phyloP scores from a whole-genome alignment of 371 early-diverging fungal genomes.

The Rhizomucor miehei region DNA sequence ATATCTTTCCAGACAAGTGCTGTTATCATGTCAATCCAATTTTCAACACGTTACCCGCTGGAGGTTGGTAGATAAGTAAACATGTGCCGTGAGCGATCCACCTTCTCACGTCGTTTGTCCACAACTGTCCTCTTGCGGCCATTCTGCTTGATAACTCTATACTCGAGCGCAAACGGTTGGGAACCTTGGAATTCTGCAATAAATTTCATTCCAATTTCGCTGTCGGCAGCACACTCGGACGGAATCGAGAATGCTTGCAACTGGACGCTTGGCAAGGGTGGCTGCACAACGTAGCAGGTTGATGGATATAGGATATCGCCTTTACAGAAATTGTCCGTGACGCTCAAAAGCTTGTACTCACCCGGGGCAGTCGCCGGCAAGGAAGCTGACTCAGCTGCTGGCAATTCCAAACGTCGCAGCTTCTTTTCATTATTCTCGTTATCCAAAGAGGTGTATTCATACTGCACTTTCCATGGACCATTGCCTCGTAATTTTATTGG shows the following conservation, averaged over 20 bases:
- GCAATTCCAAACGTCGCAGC: neutral
- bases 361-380: slow-evolving; percentile 30
- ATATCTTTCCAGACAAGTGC: too few species aligned
- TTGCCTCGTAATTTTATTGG: slow-evolving; percentile 34
- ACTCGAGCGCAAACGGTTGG: slow-evolving; percentile 41
- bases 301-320: slow-evolving; percentile 43
- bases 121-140: slow-evolving; percentile 24
- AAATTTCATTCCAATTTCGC: slow-evolving; percentile 48
- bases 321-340: slow-evolving; percentile 34
- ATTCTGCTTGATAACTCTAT: slow-evolving; percentile 26
- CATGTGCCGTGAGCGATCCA: slow-evolving; percentile 41
- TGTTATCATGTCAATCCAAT: too few species aligned
- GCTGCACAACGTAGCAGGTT: slow-evolving; percentile 40
- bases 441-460: slow-evolving; percentile 12
- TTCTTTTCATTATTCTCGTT: neutral
- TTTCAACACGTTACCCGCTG: slow-evolving; percentile 26
- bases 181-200: slow-evolving; percentile 38
- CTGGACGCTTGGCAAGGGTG: slow-evolving; percentile 33
- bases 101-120: slow-evolving; percentile 22
- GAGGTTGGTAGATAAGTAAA: slow-evolving; percentile 39
- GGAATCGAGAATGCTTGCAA: slow-evolving; percentile 38
- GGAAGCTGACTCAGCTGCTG: slow-evolving; percentile 2
- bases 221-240: slow-evolving; percentile 44
- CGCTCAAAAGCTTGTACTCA: slow-evolving; percentile 32
- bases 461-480: slow-evolving; percentile 31